Evolutionary conservation across 441 rosid species (phyloP), one percentile per base, ranked within the genome.

Genomic region (Arabidopsis lyrata): DNA sequence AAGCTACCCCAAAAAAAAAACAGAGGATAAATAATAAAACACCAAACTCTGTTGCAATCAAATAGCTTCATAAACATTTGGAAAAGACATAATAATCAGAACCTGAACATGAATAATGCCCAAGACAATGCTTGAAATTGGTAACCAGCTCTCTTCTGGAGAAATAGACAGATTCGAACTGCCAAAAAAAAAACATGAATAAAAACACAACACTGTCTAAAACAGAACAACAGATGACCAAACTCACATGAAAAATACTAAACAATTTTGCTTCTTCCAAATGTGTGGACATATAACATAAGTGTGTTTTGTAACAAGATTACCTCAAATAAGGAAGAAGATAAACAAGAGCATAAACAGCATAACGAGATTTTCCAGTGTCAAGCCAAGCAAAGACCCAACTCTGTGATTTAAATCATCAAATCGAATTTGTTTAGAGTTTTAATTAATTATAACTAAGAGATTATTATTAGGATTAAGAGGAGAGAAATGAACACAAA

Each of bases 311-410:
- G 42, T 10, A 9, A 42, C 15, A 42, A 45, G 50, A 7, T 48
- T 48, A 92, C 99, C 92, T 92, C 42, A 95, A 22, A 67, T 92
- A 95, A 3, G 99, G 98, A 80, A 86, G 86, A 83, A 95, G 80
- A 83, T 95, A 95, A 0, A 82, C 92, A 61, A 89, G 73, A 24
- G 99, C 81, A 67, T 88, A 92, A 16, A 87, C 78, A 31, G 91
- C 92, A 70, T 92, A 95, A 10, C 93, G 91, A 39, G 96, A 82
- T 66, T 83, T 89, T 48, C 95, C 96, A 0, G 98, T 88, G 76
- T 95, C 99, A 79, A 92, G 94, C 96, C 98, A 92, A 16, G 99
- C 99, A 76, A 95, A 95, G 18, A 95, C 86, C 99, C 99, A 95
- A 81, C 98, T 84, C 99, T 95, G 75, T 35, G 14, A 27, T 56